Conservation (phyloP, 169 alveolate species). For the Cryptosporidium tyzzeri region DNA sequence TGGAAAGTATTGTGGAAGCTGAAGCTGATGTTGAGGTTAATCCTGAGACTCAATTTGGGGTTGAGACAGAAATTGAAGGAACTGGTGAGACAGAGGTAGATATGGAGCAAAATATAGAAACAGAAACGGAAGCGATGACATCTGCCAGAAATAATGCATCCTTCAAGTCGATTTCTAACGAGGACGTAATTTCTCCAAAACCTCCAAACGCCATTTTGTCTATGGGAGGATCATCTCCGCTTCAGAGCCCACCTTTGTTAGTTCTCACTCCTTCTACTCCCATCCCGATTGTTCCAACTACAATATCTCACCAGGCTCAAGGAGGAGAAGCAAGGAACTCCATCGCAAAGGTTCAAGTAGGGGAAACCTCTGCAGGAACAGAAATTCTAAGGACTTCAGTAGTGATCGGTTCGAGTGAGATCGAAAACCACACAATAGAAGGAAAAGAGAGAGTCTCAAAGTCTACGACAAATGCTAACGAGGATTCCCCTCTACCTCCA, state of each 20-base stretch:
- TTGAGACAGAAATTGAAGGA: background rate
- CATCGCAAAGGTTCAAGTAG: background rate
- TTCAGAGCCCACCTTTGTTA: conserved; percentile 61
- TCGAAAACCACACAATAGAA: background rate
- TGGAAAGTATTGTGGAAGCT: background rate
- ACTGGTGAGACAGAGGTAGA: background rate
- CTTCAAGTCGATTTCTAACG: background rate
- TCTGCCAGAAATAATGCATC: background rate
- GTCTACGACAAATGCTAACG: background rate
- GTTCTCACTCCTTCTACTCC: conserved; percentile 70
- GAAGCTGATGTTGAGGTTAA: too few species aligned
- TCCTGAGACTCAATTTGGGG: background rate
- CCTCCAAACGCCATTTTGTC: conserved; percentile 8
- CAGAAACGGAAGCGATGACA: background rate
- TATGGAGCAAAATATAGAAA: background rate
- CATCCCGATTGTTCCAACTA: conserved; percentile 21
- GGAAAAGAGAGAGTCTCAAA: background rate
- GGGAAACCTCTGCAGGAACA: background rate
- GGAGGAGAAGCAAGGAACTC: background rate
- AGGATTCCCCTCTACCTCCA: conserved; percentile 74
- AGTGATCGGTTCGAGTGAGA: background rate
- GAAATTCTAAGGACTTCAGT: conserved; percentile 14
- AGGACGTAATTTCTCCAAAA: conserved; percentile 11
- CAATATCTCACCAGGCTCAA: background rate
- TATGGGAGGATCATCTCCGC: conserved; percentile 41